Evolutionary conservation across 192 early-diverging fungal species (phyloP), one percentile per base, ranked within the genome.

Genomic region (Phycomyces nitens): DNA sequence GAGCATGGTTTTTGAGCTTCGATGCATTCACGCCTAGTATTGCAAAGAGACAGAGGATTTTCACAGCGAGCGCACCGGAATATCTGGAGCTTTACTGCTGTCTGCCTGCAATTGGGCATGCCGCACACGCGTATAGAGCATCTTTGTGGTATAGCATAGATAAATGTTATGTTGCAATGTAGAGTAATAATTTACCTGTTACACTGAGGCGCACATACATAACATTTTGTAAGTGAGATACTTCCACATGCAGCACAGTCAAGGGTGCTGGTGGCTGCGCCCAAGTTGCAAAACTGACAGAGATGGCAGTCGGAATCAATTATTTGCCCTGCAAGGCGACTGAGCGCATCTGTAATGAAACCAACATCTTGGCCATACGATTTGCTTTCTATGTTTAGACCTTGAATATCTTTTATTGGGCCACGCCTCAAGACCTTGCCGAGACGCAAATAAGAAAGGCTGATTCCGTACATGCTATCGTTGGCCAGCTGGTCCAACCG

Each of bases 291-390:
- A 16, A n/a, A 16, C 4, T 15, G 9, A 38, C 27, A 56, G 0
- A 24, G 7, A 2, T 26, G 22, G 7, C 26, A 11, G 34, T 56
- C 54, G 0, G 34, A 38, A 56, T 29, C 4, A 2, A 56, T 29
- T 29, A 34, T 26, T 15, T 56, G 26, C 5, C 24, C 16, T 34
- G 54, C 6, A 5, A 56, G 15, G 6, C 24, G 21, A 29, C 34
- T 56, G 3, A 56, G 26, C 0, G 54, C 54, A 4, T 24, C 9
- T 16, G 26, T 56, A 16, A 56, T 56, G 29, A 56, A 56, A 24
- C 54, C 26, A 0, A 24, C 27, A 56, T 56, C 54, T 29, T 56
- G 54, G n/a, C 54, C 54, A 38, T 34, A 56, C 27, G 54, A 56
- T 56, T 38, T 56, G 34, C 54, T 56, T 0, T 56, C 26, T 18